Conservation (phyloP, 371 early-diverging fungal species). For the Lichtheimia hyalospora region DNA sequence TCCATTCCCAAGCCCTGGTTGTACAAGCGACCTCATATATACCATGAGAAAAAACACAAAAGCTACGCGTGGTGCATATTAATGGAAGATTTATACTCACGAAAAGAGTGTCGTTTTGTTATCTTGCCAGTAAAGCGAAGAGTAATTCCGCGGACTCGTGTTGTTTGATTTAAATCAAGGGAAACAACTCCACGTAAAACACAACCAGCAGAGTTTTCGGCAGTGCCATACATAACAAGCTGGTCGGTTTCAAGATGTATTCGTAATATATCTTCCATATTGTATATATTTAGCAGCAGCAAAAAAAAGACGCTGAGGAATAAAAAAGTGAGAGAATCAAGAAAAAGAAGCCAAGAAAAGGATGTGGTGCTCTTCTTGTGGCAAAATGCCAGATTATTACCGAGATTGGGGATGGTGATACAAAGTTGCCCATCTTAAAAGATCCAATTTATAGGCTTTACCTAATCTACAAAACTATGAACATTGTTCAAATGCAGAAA, state of each 20-base stretch:
- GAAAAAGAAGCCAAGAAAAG: background rate
- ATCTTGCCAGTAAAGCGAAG: constrained; percentile 29
- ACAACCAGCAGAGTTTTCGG: constrained; percentile 38
- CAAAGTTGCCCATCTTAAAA: too few relatives aligned
- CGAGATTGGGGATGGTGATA: too few relatives aligned
- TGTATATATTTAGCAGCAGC: background rate
- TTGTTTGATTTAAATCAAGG: constrained; percentile 25
- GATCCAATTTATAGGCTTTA: too few relatives aligned
- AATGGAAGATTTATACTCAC: constrained; percentile 24
- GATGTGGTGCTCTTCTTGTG: background rate
- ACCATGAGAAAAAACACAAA: constrained; percentile 1
- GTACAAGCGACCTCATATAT: background rate
- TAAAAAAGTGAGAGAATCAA: background rate
- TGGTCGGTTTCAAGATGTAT: constrained; percentile 40
- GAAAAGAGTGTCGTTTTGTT: constrained; percentile 4
- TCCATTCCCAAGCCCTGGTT: constrained; percentile 7
- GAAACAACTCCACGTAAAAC: constrained; percentile 37
- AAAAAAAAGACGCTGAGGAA: background rate
- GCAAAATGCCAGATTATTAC: too few relatives aligned
- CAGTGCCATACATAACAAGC: constrained; percentile 36
- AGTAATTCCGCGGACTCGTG: constrained; percentile 31
- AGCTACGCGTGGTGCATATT: background rate
- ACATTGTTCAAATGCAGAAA: too few relatives aligned
- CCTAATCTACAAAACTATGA: too few relatives aligned
- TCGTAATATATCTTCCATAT: constrained; percentile 11